These are phyloP conservation scores for Trichoderma gracile DNA, from an alignment of 2,329 filamentous ascomycete genomes.

Conservation along the genomic window DNA sequence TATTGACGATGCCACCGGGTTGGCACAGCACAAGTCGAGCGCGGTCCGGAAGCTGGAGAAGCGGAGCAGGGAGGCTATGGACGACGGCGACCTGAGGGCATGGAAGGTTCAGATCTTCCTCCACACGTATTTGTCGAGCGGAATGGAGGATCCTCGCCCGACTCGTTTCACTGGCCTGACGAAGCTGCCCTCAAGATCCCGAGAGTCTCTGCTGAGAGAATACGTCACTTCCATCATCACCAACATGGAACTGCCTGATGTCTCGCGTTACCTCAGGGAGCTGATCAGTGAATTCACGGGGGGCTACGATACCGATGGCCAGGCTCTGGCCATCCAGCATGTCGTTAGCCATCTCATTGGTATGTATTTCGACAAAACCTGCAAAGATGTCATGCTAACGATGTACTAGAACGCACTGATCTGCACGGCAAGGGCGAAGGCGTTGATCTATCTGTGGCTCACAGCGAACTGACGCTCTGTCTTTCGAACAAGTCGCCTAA, in stretches of 20 bases:
- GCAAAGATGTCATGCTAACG: constrained; percentile 25
- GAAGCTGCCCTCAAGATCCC: constrained; percentile 34
- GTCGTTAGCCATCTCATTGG: constrained; percentile 45
- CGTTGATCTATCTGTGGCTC: constrained; percentile 45
- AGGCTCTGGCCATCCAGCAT: constrained; percentile 48
- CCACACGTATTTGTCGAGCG: constrained; percentile 39
- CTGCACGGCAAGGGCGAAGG: constrained; percentile 32
- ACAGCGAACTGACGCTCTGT: constrained; percentile 44
- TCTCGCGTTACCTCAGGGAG: constrained; percentile 43
- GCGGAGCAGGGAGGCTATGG: constrained; percentile 38
- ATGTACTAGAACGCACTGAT: constrained; percentile 35
- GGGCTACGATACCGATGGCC: constrained; percentile 40
- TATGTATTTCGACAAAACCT: constrained; percentile 30
- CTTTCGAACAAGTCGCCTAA: constrained; percentile 39
- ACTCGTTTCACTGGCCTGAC: constrained; percentile 38
- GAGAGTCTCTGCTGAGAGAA: constrained; percentile 38
- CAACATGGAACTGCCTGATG: constrained; percentile 36
- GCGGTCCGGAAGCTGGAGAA: constrained; percentile 41
- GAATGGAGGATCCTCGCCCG: constrained; percentile 38
- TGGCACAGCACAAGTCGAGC: constrained; percentile 35
- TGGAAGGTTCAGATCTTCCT: constrained; percentile 52
- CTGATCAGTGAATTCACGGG: constrained; percentile 40
- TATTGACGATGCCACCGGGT: constrained; percentile 30
- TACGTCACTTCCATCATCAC: constrained; percentile 38
- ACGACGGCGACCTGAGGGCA: constrained; percentile 41